Conservation (phyloP, 202 grass and related monocot species). For the Panicum hallii region DNA sequence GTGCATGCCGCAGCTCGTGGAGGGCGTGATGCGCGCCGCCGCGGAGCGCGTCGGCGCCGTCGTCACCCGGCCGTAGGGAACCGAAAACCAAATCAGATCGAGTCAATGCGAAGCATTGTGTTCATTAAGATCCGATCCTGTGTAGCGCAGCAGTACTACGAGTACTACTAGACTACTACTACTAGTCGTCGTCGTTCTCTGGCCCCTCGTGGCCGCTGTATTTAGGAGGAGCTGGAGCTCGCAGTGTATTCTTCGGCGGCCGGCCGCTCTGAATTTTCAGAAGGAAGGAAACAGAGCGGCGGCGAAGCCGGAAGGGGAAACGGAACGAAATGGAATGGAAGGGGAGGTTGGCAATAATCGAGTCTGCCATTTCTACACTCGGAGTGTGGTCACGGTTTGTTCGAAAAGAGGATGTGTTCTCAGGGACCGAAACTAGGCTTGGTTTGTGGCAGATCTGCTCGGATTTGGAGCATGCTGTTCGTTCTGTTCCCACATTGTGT, state of each 20-base stretch:
- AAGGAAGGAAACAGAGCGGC: slow-evolving; percentile 39
- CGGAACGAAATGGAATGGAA: slow-evolving; percentile 8
- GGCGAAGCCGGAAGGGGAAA: not conserved
- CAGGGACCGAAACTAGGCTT: not conserved
- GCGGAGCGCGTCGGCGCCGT: slow-evolving; percentile 34
- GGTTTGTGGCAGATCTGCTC: not conserved
- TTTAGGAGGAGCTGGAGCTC: slow-evolving; percentile 1
- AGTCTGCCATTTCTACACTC: slow-evolving; percentile 19
- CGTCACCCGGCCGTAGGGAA: slow-evolving; percentile 38
- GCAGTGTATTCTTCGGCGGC: slow-evolving; percentile 17
- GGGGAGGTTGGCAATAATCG: not conserved
- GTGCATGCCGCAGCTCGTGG: slow-evolving; percentile 43
- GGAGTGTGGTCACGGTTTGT: not conserved
- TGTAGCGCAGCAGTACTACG: not conserved
- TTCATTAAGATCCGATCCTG: slow-evolving; percentile 30
- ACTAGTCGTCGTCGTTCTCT: slow-evolving; percentile 19
- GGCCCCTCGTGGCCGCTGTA: not conserved
- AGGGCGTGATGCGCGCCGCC: slow-evolving; percentile 64
- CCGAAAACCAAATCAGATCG: not conserved
- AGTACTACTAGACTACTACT: not conserved
- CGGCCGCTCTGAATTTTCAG: slow-evolving; percentile 35
- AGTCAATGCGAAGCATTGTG: slow-evolving; percentile 45
- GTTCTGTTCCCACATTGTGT: not conserved
- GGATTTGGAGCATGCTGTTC: not conserved
- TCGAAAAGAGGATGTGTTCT: not conserved